Percentiles rank a stretch among this genome's conserved stretches.
Evolutionary conservation across 495 filamentous ascomycete species (phyloP).

Genomic region (Rusavskia elegans): DNA sequence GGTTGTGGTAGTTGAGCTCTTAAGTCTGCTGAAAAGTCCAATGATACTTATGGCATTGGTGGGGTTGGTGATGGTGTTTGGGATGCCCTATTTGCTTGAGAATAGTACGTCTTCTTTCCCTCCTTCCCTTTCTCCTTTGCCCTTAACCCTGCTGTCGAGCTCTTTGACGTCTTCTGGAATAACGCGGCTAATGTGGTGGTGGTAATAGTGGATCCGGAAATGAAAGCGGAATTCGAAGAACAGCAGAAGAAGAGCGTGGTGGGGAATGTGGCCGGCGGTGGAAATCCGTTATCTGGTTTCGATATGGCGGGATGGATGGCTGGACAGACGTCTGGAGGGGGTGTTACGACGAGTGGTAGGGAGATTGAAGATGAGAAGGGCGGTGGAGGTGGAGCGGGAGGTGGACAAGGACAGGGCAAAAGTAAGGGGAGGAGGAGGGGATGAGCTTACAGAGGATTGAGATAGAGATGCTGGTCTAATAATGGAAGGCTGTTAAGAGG

Average conservation of each 20-base stretch:
- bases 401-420: background rate
- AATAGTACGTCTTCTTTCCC: conserved; percentile 55
- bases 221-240: conserved; percentile 80
- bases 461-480: too few species aligned
- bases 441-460: background rate
- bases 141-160: too few species aligned
- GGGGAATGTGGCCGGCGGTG: conserved; percentile 15
- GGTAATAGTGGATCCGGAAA: conserved; percentile 90
- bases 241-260: conserved; percentile 63
- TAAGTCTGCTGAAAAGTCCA: conserved; percentile 67
- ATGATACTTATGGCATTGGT: conserved; percentile 87
- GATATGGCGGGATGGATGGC: conserved; percentile 71
- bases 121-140: background rate
- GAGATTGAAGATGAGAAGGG: background rate
- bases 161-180: background rate
- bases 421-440: background rate
- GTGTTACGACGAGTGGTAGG: background rate
- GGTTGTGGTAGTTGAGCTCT: conserved; percentile 15
- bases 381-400: background rate
- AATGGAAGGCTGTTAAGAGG: too few species aligned
- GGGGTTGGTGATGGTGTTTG: conserved; percentile 63
- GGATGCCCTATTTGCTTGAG: conserved; percentile 86
- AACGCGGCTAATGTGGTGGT: too few species aligned
- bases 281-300: conserved; percentile 50
- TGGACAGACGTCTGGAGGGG: background rate